phyloP scores from a whole-genome alignment of 73 alveolate species.

The Stentor roeselii region DNA sequence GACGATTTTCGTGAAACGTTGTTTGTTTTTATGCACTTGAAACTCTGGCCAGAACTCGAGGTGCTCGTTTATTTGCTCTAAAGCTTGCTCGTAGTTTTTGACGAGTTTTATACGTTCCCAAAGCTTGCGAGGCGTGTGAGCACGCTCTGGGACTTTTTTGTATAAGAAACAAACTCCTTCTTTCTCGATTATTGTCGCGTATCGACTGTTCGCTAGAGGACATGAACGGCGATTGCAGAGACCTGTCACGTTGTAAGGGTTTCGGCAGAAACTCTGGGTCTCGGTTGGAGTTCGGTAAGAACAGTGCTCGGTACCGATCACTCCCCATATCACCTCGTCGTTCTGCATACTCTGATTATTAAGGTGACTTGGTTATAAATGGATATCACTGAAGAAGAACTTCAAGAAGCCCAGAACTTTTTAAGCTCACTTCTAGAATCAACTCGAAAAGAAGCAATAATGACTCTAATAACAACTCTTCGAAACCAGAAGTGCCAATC shows the following conservation, averaged over 20 bases:
- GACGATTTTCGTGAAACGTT: constrained; percentile 96
- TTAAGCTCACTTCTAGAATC: not conserved
- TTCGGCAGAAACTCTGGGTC: constrained; percentile 90
- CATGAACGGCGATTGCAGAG: constrained; percentile 97
- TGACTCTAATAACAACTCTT: constrained; percentile 1
- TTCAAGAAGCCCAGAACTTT: constrained; percentile 22
- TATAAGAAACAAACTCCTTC: constrained; percentile 96
- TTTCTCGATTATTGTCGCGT: constrained; percentile 94
- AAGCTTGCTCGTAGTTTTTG: constrained; percentile 85
- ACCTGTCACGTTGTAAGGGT: constrained; percentile 98
- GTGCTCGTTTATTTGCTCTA: constrained; percentile 93
- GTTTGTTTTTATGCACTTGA: constrained; percentile 96
- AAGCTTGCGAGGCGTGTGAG: constrained; percentile 92
- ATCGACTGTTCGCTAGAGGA: constrained; percentile 97
- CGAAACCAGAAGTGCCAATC: constrained; percentile 18
- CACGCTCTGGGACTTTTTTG: constrained; percentile 96
- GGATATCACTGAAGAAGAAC: constrained; percentile 25
- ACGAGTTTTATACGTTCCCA: constrained; percentile 96
- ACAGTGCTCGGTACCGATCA: constrained; percentile 22
- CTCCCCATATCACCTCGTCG: constrained; percentile 28
- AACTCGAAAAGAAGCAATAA: not conserved
- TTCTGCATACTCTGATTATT: constrained; percentile 24
- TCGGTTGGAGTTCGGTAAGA: constrained; percentile 53
- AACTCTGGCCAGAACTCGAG: constrained; percentile 96
- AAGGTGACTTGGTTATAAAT: not conserved